phyloP scores from a whole-genome alignment of 2,329 filamentous ascomycete species.

The Dactylellina cionopaga region DNA sequence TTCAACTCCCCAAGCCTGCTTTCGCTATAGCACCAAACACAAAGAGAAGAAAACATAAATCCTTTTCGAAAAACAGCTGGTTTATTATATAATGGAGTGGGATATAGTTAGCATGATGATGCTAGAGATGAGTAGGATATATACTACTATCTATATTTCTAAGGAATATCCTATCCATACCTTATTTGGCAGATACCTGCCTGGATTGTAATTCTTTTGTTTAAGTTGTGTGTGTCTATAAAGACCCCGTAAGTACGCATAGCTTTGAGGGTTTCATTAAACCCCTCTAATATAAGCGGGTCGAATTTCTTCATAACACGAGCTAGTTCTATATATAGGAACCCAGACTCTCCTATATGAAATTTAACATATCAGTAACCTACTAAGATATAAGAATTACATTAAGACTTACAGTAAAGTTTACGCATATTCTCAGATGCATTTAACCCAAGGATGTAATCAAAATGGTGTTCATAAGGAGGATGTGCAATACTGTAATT shows the following conservation, averaged over 20 bases:
- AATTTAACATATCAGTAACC: not conserved
- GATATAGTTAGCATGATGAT: not conserved
- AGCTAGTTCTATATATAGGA: not conserved
- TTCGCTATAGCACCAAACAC: too few species aligned
- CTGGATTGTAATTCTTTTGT: not conserved
- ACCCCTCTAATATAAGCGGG: not conserved
- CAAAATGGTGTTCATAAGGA: not conserved
- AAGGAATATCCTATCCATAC: not conserved
- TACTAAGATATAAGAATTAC: not conserved
- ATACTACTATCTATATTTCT: not conserved
- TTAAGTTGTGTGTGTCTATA: not conserved
- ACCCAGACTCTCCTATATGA: not conserved
- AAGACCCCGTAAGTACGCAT: not conserved
- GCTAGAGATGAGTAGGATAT: not conserved
- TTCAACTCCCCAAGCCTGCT: too few species aligned
- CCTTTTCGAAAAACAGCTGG: not conserved
- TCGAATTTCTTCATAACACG: not conserved
- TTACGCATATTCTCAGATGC: not conserved
- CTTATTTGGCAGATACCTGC: slow-evolving; percentile 6
- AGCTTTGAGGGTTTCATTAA: not conserved
- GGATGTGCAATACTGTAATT: not conserved
- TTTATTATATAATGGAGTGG: not conserved
- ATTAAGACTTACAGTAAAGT: not conserved
- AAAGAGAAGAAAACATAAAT: not conserved
- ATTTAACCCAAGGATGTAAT: slow-evolving; percentile 2